A percentile compares a stretch with the other conserved stretches of the same genome.
phyloP scores from a whole-genome alignment of 306 rosid genomes.

The Fagus crenata region DNA sequence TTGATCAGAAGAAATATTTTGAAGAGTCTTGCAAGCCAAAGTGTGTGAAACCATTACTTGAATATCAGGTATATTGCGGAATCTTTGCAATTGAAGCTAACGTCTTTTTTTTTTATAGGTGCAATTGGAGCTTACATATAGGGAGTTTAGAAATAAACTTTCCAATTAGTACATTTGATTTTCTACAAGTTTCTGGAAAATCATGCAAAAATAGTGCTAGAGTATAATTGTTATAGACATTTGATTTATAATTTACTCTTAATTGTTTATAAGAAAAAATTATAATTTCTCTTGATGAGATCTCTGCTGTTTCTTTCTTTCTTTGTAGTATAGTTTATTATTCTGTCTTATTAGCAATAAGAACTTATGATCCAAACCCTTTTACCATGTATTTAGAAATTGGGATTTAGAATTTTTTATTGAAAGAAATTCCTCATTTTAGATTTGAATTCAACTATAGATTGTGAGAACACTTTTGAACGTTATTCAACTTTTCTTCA shows the following conservation, averaged over 20 bases:
- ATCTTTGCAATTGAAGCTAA: neutral
- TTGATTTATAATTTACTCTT: no score
- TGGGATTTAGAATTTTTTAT: no score
- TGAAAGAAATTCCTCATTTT: neutral
- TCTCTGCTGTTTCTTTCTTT: no score
- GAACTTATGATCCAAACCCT: no score
- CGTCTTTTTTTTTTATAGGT: neutral
- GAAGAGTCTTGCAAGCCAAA: slow-evolving; percentile 94
- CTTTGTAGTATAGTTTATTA: no score
- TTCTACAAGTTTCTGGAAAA: neutral
- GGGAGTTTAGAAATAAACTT: neutral
- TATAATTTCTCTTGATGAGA: no score
- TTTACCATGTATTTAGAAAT: no score
- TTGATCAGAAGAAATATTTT: slow-evolving; percentile 76
- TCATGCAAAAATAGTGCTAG: neutral
- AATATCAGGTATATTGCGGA: slow-evolving; percentile 64
- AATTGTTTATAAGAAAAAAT: no score
- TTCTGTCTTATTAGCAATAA: no score
- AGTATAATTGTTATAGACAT: no score
- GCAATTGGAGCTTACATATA: neutral
- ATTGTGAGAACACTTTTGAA: neutral
- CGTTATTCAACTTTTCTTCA: neutral
- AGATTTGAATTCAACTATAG: neutral
- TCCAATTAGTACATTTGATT: neutral
- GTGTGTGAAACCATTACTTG: slow-evolving; percentile 83